Conservation (phyloP, 805 yeast genomes). For the Pichia cephalocereana region DNA sequence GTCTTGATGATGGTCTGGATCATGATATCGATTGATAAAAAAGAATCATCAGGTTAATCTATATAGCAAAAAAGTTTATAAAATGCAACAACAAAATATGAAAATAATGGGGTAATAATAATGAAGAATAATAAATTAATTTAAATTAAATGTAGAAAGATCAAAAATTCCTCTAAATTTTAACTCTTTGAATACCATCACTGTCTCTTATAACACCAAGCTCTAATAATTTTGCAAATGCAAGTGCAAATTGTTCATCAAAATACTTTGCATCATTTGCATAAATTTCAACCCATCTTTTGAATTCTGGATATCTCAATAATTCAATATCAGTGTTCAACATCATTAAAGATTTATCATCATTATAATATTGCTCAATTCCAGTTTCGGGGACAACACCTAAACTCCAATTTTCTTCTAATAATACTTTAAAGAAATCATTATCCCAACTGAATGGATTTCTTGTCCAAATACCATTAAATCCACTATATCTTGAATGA, state of each 20-base stretch:
- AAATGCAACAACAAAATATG: too few species aligned
- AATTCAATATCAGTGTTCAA: conserved; percentile 67
- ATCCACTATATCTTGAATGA: conserved; percentile 46
- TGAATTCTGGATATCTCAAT: conserved; percentile 50
- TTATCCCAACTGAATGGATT: conserved; percentile 34
- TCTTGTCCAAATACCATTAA: conserved; percentile 40
- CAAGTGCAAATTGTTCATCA: conserved; percentile 55
- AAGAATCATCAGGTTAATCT: background rate
- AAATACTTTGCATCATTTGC: conserved; percentile 58
- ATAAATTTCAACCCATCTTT: conserved; percentile 53
- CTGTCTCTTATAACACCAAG: conserved; percentile 29
- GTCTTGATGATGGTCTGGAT: conserved; percentile 37
- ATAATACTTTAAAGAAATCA: conserved; percentile 34
- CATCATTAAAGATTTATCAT: conserved; percentile 58
- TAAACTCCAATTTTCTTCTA: conserved; percentile 37
- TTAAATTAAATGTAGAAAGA: background rate
- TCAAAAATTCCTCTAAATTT: conserved; percentile 9
- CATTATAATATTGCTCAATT: conserved; percentile 29
- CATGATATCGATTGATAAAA: conserved; percentile 1
- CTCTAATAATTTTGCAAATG: conserved; percentile 56
- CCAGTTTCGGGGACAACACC: conserved; percentile 35
- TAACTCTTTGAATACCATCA: conserved; percentile 25
- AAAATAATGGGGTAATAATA: background rate
- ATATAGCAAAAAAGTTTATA: background rate
- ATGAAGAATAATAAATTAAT: background rate